Evolutionary conservation across 495 filamentous ascomycete species (phyloP).

Genomic region (Aspergillus haitiensis): DNA sequence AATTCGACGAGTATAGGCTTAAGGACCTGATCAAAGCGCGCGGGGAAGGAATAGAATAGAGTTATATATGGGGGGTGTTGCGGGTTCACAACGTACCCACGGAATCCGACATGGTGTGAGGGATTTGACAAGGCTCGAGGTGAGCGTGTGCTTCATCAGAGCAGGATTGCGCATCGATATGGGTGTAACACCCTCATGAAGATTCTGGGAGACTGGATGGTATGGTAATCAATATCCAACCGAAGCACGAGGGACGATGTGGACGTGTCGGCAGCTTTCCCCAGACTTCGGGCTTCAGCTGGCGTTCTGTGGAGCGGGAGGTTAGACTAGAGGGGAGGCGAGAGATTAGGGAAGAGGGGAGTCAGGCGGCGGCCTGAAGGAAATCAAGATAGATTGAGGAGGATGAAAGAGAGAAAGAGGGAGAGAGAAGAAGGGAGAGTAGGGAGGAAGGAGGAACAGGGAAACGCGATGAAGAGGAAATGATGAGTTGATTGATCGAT

Average conservation of each 20-base stretch:
- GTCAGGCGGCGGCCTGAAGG: no score
- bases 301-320: slow-evolving; percentile 6
- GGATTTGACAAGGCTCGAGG: slow-evolving; percentile 14
- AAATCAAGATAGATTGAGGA: no score
- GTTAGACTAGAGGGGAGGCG: slow-evolving; percentile 10
- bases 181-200: slow-evolving; percentile 21
- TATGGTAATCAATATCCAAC: neutral
- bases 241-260: neutral
- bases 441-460: neutral
- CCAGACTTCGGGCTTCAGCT: slow-evolving; percentile 14
- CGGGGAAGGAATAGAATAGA: neutral
- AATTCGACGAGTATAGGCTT: neutral
- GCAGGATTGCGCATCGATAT: slow-evolving; percentile 21
- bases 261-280: slow-evolving; percentile 19
- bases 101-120: slow-evolving; percentile 54
- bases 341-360: neutral
- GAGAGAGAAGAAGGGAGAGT: neutral
- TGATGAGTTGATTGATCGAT: slow-evolving; percentile 9
- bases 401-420: neutral
- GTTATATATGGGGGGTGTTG: slow-evolving; percentile 8
- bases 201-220: neutral
- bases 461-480: neutral
- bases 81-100: slow-evolving; percentile 56
- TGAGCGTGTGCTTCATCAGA: slow-evolving; percentile 27
- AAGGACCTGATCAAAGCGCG: neutral